A percentile compares a stretch with the other conserved stretches of the same genome.
These are phyloP conservation scores for Ramalina intermedia DNA, from an alignment of 495 filamentous ascomycete genomes.

Conservation along the genomic window DNA sequence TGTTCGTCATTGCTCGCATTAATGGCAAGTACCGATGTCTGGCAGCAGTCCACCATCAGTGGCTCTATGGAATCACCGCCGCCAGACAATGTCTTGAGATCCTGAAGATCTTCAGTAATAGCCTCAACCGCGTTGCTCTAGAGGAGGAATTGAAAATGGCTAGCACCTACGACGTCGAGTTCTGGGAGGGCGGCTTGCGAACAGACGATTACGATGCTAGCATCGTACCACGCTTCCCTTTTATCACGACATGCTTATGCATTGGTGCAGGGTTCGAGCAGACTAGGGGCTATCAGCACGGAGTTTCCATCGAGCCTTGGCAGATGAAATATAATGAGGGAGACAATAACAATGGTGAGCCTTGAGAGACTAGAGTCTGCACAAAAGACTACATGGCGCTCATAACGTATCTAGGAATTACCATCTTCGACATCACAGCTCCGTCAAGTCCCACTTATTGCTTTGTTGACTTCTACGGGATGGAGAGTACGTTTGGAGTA, in stretches of 20 bases:
- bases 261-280: slow-evolving; percentile 4
- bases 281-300: neutral
- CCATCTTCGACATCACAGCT: slow-evolving; percentile 7
- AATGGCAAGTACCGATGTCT: slow-evolving; percentile 6
- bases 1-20: slow-evolving; percentile 10
- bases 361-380: too few species aligned
- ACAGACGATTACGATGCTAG: neutral
- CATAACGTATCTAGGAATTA: neutral
- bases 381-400: neutral
- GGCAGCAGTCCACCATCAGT: slow-evolving; percentile 8
- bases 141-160: slow-evolving; percentile 7
- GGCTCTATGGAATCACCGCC: slow-evolving; percentile 4
- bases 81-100: slow-evolving; percentile 3
- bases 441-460: neutral
- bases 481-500: slow-evolving; percentile 1
- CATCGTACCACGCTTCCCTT: slow-evolving; percentile 7
- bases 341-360: slow-evolving; percentile 6
- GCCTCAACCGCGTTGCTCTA: slow-evolving; percentile 4
- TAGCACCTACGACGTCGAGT: neutral
- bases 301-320: neutral
- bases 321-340: slow-evolving; percentile 4
- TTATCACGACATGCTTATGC: slow-evolving; percentile 8
- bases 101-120: neutral
- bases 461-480: slow-evolving; percentile 6
- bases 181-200: neutral